These are phyloP conservation scores for Skeletonema costatum DNA, from an alignment of 108 stramenopile genomes.

Conservation along the genomic window DNA sequence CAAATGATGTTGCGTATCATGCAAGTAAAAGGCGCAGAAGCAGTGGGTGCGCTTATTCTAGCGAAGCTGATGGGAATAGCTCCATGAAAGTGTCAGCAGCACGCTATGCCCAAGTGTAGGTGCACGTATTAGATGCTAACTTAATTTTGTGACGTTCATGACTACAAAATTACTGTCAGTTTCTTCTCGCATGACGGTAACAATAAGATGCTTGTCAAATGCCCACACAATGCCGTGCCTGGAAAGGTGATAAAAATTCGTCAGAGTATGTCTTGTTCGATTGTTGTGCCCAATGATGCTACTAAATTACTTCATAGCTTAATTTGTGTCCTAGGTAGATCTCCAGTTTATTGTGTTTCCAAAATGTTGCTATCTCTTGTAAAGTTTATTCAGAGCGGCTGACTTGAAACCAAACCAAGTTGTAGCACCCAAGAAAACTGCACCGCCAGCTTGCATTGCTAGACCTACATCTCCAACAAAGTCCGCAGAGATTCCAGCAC, in stretches of 20 bases:
- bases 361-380: neutral
- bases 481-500: constrained; percentile 75
- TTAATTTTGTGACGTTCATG: no score
- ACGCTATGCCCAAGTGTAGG: neutral
- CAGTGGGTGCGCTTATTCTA: neutral
- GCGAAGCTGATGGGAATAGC: neutral
- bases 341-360: neutral
- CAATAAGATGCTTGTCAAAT: neutral
- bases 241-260: no score
- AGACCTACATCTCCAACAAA: constrained; percentile 58
- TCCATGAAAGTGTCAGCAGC: neutral
- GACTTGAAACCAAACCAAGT: constrained; percentile 62
- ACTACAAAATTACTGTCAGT: no score
- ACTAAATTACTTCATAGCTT: neutral
- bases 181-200: no score
- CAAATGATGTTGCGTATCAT: neutral
- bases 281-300: neutral
- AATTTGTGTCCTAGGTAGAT: neutral
- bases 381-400: constrained; percentile 2
- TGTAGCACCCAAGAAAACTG: constrained; percentile 67
- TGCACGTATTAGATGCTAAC: neutral
- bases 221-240: neutral
- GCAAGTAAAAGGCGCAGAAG: neutral
- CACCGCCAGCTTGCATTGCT: constrained; percentile 79
- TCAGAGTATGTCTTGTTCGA: neutral